Conservation (phyloP, 2,329 filamentous ascomycete genomes). For the Neophaeococcomyces mojaviensis region DNA sequence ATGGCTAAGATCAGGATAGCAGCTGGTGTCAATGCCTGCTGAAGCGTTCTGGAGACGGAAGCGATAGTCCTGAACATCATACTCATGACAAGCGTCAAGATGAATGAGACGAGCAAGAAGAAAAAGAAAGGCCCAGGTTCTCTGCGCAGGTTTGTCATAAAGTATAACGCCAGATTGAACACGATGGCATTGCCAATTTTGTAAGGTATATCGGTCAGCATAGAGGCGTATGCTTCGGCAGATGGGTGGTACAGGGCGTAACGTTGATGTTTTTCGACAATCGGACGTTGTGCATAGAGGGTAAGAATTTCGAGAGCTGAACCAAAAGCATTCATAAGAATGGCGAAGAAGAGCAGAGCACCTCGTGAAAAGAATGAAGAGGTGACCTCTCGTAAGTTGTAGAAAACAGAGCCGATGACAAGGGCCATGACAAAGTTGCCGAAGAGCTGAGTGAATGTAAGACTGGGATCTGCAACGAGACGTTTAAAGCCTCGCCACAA, state of each 20-base stretch:
- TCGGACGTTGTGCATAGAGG: conserved; percentile 80
- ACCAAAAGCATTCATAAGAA: conserved; percentile 56
- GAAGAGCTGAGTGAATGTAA: conserved; percentile 56
- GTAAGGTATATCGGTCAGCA: conserved; percentile 78
- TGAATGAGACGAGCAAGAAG: conserved; percentile 63
- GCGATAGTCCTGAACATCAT: conserved; percentile 57
- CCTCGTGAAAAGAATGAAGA: conserved; percentile 57
- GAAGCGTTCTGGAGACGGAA: conserved; percentile 59
- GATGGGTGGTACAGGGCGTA: conserved; percentile 88
- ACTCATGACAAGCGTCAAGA: conserved; percentile 48
- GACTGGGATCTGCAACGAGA: conserved; percentile 56
- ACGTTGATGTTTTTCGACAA: conserved; percentile 80
- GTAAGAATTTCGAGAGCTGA: conserved; percentile 62
- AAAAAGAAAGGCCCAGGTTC: conserved; percentile 75
- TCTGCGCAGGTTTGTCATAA: conserved; percentile 73
- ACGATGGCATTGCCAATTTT: conserved; percentile 66
- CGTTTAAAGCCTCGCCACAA: conserved; percentile 58
- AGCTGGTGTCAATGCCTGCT: conserved; percentile 54
- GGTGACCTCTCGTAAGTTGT: conserved; percentile 52
- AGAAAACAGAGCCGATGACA: conserved; percentile 61
- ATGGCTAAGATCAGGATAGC: conserved; percentile 48
- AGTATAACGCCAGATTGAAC: conserved; percentile 78
- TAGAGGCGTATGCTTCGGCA: conserved; percentile 78
- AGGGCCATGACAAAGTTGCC: conserved; percentile 53
- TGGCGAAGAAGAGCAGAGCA: conserved; percentile 57